Evolutionary conservation across 2,329 filamentous ascomycete genomes (phyloP).

Genomic region (Aspergillus fumigatiaffinis): DNA sequence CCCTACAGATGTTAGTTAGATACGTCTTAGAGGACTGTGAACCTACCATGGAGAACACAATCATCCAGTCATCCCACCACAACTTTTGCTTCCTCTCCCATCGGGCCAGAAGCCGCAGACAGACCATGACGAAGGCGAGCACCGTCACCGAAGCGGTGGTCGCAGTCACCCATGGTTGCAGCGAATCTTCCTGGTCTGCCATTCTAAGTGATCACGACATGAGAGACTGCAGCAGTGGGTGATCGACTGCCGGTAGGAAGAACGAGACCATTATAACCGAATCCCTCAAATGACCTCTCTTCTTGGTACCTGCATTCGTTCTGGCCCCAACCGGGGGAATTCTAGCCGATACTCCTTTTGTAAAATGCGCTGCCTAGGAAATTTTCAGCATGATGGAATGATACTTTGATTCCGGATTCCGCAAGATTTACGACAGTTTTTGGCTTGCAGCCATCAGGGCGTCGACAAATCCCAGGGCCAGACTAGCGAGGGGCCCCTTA

Average conservation of each 20-base stretch:
- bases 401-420: background rate
- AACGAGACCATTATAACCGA: background rate
- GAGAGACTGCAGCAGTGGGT: background rate
- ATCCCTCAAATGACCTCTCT: background rate
- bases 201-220: conserved; percentile 1
- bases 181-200: conserved; percentile 19
- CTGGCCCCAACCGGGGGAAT: background rate
- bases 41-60: conserved; percentile 48
- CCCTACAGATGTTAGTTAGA: conserved; percentile 6
- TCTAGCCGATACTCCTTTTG: background rate
- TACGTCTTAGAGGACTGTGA: background rate
- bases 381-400: background rate
- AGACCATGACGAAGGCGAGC: conserved; percentile 38
- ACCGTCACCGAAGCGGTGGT: conserved; percentile 43
- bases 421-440: background rate
- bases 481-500: background rate
- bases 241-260: background rate
- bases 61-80: conserved; percentile 52
- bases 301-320: background rate
- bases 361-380: background rate
- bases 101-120: conserved; percentile 42
- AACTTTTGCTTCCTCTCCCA: conserved; percentile 41
- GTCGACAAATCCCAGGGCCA: background rate
- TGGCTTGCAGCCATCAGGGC: background rate
- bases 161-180: conserved; percentile 44